Evolutionary conservation across 2,329 filamentous ascomycete genomes (phyloP).

Genomic region (Pyrenophora seminiperda): DNA sequence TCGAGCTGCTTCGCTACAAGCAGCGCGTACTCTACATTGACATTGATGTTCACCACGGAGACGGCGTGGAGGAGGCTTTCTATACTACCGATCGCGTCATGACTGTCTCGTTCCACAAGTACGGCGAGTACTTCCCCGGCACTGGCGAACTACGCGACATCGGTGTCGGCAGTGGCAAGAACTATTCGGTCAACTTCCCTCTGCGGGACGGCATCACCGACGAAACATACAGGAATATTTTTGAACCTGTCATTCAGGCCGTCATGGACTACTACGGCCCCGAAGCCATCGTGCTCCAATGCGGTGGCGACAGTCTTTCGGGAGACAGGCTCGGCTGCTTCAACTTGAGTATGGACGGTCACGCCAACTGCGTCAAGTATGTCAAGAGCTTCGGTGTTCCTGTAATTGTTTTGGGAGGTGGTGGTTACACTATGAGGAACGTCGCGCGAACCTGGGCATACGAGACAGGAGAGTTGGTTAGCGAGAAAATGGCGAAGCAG

Average conservation of each 20-base stretch:
- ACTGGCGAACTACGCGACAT: conserved; percentile 72
- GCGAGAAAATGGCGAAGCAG: conserved; percentile 78
- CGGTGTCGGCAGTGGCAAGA: conserved; percentile 68
- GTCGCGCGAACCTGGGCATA: conserved; percentile 65
- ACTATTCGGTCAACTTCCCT: conserved; percentile 73
- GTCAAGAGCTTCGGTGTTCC: conserved; percentile 71
- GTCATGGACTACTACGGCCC: conserved; percentile 73
- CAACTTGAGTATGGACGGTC: conserved; percentile 72
- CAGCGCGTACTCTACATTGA: conserved; percentile 93
- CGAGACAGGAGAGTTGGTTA: conserved; percentile 80
- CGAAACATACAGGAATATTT: conserved; percentile 69
- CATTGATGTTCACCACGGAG: conserved; percentile 90
- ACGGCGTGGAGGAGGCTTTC: conserved; percentile 75
- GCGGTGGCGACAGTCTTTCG: conserved; percentile 69
- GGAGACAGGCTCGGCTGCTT: conserved; percentile 72
- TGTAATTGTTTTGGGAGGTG: conserved; percentile 68
- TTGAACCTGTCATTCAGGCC: conserved; percentile 69
- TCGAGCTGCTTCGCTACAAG: conserved; percentile 82
- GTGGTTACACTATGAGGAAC: conserved; percentile 74
- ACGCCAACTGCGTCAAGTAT: conserved; percentile 72
- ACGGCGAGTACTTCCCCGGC: conserved; percentile 73
- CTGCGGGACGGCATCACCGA: conserved; percentile 72
- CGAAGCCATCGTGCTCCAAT: conserved; percentile 71
- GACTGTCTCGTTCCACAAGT: conserved; percentile 75
- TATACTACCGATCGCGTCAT: conserved; percentile 74